Conservation (phyloP, 805 yeast species). For the Sungouiozyma intestinalis region DNA sequence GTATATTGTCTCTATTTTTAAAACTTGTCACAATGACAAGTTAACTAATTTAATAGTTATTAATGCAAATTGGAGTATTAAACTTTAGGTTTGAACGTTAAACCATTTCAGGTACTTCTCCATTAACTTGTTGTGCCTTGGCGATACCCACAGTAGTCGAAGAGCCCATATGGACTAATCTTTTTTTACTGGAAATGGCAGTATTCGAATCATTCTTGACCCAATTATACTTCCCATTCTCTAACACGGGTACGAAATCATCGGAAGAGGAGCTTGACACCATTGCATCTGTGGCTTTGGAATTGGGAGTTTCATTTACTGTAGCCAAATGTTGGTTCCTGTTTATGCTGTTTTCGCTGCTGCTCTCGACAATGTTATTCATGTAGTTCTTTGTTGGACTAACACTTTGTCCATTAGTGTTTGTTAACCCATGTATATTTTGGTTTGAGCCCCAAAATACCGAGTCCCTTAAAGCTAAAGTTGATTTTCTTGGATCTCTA, state of each 20-base stretch:
- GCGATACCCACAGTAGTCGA: conserved; percentile 27
- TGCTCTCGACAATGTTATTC: neutral
- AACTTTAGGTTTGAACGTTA: conserved; percentile 7
- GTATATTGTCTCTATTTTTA: neutral
- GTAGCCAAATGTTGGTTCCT: conserved; percentile 1
- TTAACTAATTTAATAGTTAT: too few relatives aligned
- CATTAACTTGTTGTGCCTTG: conserved; percentile 25
- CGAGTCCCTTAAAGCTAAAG: conserved; percentile 33
- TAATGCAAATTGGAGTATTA: too few relatives aligned
- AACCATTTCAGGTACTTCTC: conserved; percentile 24
- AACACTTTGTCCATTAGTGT: neutral
- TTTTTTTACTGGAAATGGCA: conserved; percentile 27
- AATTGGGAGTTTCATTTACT: conserved; percentile 3
- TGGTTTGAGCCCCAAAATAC: conserved; percentile 24
- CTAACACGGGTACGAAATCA: conserved; percentile 28
- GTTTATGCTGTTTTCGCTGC: neutral
- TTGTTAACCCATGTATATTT: neutral
- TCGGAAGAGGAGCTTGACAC: conserved; percentile 21
- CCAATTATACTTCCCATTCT: conserved; percentile 24
- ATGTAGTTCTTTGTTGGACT: neutral
- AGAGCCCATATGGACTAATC: conserved; percentile 29
- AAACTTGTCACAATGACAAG: neutral
- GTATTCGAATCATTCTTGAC: conserved; percentile 19
- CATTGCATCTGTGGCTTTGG: conserved; percentile 5
- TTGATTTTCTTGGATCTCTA: conserved; percentile 35